Conservation (phyloP, 805 yeast genomes). For the Spathaspora gorwiae region DNA sequence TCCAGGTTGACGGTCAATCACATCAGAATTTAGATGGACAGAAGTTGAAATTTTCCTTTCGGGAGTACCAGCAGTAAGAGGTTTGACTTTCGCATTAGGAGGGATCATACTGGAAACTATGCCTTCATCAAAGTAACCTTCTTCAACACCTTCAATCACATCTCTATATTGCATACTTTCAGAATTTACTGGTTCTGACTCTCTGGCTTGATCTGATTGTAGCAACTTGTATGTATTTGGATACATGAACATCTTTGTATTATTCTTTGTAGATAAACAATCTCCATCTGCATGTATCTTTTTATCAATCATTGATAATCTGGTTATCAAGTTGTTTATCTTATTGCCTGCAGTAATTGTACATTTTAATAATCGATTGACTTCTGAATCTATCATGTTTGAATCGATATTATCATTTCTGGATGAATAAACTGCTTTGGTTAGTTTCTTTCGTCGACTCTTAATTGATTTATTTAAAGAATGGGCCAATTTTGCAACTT, state of each 20-base stretch:
- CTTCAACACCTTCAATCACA: not conserved
- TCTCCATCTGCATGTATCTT: not conserved
- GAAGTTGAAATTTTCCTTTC: not conserved
- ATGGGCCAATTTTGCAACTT: conserved; percentile 26
- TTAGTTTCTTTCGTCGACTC: conserved; percentile 9
- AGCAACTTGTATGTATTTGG: conserved; percentile 11
- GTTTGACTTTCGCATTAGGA: not conserved
- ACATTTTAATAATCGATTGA: conserved; percentile 8
- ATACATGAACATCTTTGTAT: conserved; percentile 2
- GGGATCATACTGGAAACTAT: not conserved
- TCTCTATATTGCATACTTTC: not conserved
- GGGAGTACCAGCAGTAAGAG: not conserved
- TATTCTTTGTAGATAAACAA: not conserved
- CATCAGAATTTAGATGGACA: not conserved
- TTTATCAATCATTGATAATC: conserved; percentile 11
- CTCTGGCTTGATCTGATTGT: not conserved
- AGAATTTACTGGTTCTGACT: conserved; percentile 1
- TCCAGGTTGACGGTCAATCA: not conserved
- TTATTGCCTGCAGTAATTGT: conserved; percentile 12
- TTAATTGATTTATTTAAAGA: conserved; percentile 14
- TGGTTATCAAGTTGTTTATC: conserved; percentile 10
- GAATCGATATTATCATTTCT: conserved; percentile 7
- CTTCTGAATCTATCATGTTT: conserved; percentile 8
- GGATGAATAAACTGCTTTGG: conserved; percentile 2
- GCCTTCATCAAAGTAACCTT: not conserved